These are phyloP conservation scores for Metschnikowia matae DNA, from an alignment of 805 yeast species.

Conservation along the genomic window DNA sequence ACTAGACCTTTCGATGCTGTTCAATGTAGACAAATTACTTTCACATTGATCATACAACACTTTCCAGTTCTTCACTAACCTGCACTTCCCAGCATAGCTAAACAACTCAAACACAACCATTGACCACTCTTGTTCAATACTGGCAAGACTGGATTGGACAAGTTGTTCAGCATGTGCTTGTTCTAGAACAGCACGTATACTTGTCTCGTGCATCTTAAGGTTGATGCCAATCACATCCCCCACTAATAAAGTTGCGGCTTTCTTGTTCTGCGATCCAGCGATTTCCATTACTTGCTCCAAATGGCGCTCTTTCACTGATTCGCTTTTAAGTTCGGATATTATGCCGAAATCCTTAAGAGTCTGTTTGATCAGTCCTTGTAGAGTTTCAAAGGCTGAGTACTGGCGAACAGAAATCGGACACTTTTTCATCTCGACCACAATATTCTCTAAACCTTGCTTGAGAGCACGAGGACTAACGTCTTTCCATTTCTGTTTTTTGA, in stretches of 20 bases:
- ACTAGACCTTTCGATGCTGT: conserved; percentile 68
- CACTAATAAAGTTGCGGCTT: conserved; percentile 35
- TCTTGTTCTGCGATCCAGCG: conserved; percentile 23
- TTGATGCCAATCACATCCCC: conserved; percentile 62
- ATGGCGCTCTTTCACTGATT: conserved; percentile 59
- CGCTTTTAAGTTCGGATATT: conserved; percentile 49
- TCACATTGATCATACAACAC: conserved; percentile 51
- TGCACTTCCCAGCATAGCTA: conserved; percentile 47
- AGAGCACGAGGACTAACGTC: conserved; percentile 42
- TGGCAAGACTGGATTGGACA: conserved; percentile 52
- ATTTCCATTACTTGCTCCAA: conserved; percentile 50
- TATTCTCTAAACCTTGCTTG: conserved; percentile 47
- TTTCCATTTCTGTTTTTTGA: conserved; percentile 48
- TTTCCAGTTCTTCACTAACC: conserved; percentile 68
- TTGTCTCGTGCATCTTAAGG: conserved; percentile 40
- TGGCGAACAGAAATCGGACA: conserved; percentile 60
- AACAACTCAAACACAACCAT: conserved; percentile 47
- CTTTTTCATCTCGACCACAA: conserved; percentile 42
- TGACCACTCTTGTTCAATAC: conserved; percentile 57
- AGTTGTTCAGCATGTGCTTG: conserved; percentile 72
- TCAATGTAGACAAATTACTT: conserved; percentile 58
- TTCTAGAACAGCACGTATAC: conserved; percentile 46
- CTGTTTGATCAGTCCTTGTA: conserved; percentile 44
- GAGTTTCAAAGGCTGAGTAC: conserved; percentile 62
- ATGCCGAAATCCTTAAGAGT: conserved; percentile 36